Percentiles rank a stretch among this genome's conserved stretches.
Evolutionary conservation across 2,329 filamentous ascomycete genomes (phyloP).

Genomic region (Colletotrichum lini): DNA sequence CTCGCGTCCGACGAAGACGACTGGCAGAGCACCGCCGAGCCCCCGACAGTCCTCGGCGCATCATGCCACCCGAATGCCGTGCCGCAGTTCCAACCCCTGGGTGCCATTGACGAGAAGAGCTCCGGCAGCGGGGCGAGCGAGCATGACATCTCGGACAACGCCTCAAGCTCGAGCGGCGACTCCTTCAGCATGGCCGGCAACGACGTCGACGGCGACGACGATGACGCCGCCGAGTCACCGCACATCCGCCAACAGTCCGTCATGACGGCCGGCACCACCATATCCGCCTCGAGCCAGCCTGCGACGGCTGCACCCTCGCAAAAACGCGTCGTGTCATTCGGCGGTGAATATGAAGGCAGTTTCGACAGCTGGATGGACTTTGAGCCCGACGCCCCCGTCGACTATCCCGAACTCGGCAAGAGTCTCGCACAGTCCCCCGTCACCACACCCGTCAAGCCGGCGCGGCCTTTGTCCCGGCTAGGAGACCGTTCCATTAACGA

Average conservation of each 20-base stretch:
- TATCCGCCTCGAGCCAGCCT: slow-evolving; percentile 52
- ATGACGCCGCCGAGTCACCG: slow-evolving; percentile 25
- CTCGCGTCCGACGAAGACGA: slow-evolving; percentile 50
- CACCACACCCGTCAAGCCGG: slow-evolving; percentile 36
- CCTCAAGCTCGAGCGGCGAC: slow-evolving; percentile 52
- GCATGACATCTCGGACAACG: slow-evolving; percentile 44
- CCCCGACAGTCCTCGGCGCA: slow-evolving; percentile 27
- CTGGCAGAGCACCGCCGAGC: slow-evolving; percentile 32
- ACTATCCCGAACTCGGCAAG: slow-evolving; percentile 39
- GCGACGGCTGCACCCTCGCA: slow-evolving; percentile 45
- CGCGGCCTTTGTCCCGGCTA: slow-evolving; percentile 37
- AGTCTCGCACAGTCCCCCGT: slow-evolving; percentile 36
- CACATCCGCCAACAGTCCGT: slow-evolving; percentile 53
- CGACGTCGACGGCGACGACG: slow-evolving; percentile 43
- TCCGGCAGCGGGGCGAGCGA: slow-evolving; percentile 36
- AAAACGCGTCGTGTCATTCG: slow-evolving; percentile 36
- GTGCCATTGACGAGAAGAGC: slow-evolving; percentile 41
- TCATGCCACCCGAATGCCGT: slow-evolving; percentile 33
- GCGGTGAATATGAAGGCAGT: slow-evolving; percentile 29
- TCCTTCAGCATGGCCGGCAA: slow-evolving; percentile 54
- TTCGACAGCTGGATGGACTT: slow-evolving; percentile 44
- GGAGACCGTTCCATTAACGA: slow-evolving; percentile 39
- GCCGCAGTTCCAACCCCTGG: slow-evolving; percentile 36
- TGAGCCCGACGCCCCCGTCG: slow-evolving; percentile 40
- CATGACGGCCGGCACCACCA: slow-evolving; percentile 57